Base-by-base conservation (phyloP, 768 basidiomycete genomes). In the Melanogaster broomeanus region DNA sequence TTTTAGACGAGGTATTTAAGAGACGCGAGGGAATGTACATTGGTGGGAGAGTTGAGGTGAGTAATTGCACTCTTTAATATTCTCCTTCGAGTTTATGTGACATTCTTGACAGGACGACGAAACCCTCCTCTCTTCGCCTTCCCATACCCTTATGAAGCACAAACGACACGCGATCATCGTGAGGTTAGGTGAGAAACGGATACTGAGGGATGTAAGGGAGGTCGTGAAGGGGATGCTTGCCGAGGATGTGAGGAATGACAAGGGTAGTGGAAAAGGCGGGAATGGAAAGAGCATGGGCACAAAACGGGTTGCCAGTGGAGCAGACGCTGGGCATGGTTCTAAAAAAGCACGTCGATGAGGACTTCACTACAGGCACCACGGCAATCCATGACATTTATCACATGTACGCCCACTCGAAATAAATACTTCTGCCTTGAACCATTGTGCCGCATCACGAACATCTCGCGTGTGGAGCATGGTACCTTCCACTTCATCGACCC, bases 151-250 rank as follows among this genome's bases (percentile, higher is more conserved):
- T 2, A 49, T 75, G 4, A 50, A 72, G 46, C 82, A 83, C 57
- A 78, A 75, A 60, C 74, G 73, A 52, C 74, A 84, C 51, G 92
- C 93, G 1, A 63, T 86, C 8, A 70, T 88, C 41, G 90, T 93
- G 12, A 78, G 93, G 31, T 64, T 90, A 10, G 89, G 90, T 4
- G 93, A 95, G 72, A 93, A 93, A 70, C 71, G 78, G 21, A 83
- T 93, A 12, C 61, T 94, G 48, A 62, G 60, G 3, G 58, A 56
- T 1, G 53, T 68, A 0, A 58, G 72, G 39, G 54, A 61, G 33
- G 35, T n/a, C 15, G 25, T 66, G 7, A 24, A 21, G 28, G 25
- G 9, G 19, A 42, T 51, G 42, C 46, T 56, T 42, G 37, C 51
- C 9, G 55, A 57, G 30, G 33, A 57, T 24, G 10, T 27, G 31